Percentiles rank a stretch among this genome's conserved stretches.
Evolutionary conservation across 768 basidiomycete species (phyloP).

Genomic region (Pleurotus eryngii): DNA sequence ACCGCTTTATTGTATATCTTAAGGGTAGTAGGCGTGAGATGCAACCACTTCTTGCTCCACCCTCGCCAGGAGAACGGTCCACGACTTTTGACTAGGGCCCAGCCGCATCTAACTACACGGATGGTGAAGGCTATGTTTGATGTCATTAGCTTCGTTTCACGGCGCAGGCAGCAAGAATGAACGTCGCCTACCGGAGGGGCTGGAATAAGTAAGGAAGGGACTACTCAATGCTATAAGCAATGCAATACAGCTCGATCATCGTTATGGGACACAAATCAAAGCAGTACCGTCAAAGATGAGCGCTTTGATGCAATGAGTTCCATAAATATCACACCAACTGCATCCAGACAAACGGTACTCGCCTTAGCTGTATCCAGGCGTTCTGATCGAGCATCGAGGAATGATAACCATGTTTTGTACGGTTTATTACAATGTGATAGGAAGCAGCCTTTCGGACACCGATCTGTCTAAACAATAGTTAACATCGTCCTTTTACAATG

Average conservation of each 20-base stretch:
- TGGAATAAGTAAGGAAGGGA: too few relatives aligned
- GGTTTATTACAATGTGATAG: background rate
- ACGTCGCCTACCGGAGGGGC: background rate
- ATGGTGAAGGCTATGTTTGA: background rate
- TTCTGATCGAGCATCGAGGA: background rate
- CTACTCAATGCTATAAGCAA: too few relatives aligned
- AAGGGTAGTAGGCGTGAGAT: background rate
- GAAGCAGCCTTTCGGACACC: background rate
- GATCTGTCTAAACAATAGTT: background rate
- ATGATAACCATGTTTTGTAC: background rate
- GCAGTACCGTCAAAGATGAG: too few relatives aligned
- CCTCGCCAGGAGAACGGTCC: background rate
- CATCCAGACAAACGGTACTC: too few relatives aligned
- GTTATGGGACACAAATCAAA: too few relatives aligned
- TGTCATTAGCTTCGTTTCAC: background rate
- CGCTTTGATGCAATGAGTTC: too few relatives aligned
- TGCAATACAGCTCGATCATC: too few relatives aligned
- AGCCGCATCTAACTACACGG: background rate
- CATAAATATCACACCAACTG: too few relatives aligned
- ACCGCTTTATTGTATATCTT: background rate
- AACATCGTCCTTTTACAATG: slow-evolving; percentile 3
- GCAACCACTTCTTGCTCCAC: background rate
- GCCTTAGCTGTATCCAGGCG: background rate
- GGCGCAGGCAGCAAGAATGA: background rate
- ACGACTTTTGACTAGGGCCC: background rate